A percentile compares a stretch with the other conserved stretches of the same genome.
phyloP scores from a whole-genome alignment of 441 rosid genomes.

The Pelargonium myrrhifolium region DNA sequence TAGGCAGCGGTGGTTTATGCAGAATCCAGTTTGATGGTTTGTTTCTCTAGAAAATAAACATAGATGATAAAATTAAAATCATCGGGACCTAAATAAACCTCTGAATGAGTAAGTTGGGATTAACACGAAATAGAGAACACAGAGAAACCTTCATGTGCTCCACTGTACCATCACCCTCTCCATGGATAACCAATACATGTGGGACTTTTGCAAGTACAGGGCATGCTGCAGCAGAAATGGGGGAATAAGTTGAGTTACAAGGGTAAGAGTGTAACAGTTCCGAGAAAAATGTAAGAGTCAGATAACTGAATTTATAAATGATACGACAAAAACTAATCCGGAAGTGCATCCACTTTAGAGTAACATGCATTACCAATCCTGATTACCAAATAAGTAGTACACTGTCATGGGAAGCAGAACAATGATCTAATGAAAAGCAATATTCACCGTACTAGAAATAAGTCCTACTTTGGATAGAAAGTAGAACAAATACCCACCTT shows the following conservation, averaged over 20 bases:
- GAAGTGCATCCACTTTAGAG: not conserved
- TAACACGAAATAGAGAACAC: constrained; percentile 7
- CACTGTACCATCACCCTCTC: constrained; percentile 70
- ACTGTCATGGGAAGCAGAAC: not conserved
- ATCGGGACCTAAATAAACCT: constrained; percentile 1
- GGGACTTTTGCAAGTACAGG: constrained; percentile 63
- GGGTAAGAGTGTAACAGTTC: constrained; percentile 11
- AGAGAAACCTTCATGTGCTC: constrained; percentile 68
- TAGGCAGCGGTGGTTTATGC: constrained; percentile 84
- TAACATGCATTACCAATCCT: not conserved
- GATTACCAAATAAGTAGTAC: not conserved
- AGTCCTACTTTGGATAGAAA: not conserved
- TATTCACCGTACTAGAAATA: not conserved
- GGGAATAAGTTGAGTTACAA: constrained; percentile 7
- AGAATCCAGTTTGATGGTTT: constrained; percentile 76
- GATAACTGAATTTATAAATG: not conserved
- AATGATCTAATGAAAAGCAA: not conserved
- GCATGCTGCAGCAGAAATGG: constrained; percentile 48
- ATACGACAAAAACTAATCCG: not conserved
- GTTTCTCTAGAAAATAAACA: constrained; percentile 42
- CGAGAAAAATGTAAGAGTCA: not conserved
- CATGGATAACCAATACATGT: constrained; percentile 75
- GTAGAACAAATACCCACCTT: no score
- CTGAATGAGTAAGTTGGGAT: constrained; percentile 7
- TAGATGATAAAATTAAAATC: constrained; percentile 10